phyloP scores from a whole-genome alignment of 306 rosid species.

The Cotoneaster glaucophyllus region DNA sequence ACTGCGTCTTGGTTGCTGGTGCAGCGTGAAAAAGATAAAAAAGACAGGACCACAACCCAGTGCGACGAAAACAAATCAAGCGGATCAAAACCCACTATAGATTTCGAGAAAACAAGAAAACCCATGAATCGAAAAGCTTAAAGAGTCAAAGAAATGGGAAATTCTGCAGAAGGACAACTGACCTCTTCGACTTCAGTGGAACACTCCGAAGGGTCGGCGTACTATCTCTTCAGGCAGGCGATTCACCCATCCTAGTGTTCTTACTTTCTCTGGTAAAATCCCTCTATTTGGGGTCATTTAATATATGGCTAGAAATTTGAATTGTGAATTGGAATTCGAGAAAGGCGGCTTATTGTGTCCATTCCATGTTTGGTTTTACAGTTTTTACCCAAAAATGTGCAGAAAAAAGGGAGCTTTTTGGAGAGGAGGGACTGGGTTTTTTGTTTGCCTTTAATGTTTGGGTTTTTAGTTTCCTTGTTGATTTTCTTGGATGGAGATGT shows the following conservation, averaged over 20 bases:
- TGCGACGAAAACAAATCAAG: not conserved
- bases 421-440: not conserved
- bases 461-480: not conserved
- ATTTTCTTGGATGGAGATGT: not conserved
- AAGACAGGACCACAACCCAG: not conserved
- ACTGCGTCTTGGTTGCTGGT: too few relatives aligned
- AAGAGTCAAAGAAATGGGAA: not conserved
- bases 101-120: not conserved
- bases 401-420: not conserved
- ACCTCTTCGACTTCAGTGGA: conserved; percentile 42
- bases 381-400: not conserved
- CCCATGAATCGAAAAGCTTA: conserved; percentile 4
- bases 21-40: too few relatives aligned
- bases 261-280: not conserved
- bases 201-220: conserved; percentile 31
- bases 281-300: not conserved
- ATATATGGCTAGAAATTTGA: conserved; percentile 15
- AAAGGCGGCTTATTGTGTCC: conserved; percentile 19
- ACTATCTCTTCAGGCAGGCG: conserved; percentile 55
- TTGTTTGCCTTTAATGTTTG: not conserved
- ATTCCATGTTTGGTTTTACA: not conserved
- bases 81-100: conserved; percentile 7
- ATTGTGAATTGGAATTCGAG: not conserved
- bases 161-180: not conserved
- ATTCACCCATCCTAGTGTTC: conserved; percentile 47